Conservation (phyloP, 352 stramenopile genomes). For the Phytophthora colocasiae region DNA sequence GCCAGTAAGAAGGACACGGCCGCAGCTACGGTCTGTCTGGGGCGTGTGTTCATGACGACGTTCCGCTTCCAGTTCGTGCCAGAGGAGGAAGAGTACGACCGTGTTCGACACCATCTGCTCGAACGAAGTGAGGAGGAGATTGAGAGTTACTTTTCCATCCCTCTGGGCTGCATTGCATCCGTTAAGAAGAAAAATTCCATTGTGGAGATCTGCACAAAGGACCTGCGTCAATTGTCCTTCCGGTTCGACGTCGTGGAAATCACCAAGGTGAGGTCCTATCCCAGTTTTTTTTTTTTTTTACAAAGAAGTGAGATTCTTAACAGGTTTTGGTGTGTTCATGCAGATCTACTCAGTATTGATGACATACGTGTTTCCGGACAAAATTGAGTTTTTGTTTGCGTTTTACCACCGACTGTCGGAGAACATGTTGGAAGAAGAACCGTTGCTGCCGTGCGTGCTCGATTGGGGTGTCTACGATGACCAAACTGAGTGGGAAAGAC, state of each 20-base stretch:
- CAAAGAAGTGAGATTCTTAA: conserved; percentile 8
- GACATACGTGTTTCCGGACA: conserved; percentile 86
- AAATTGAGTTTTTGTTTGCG: conserved; percentile 86
- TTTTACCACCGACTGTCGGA: conserved; percentile 83
- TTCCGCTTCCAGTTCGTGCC: conserved; percentile 87
- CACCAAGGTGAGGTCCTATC: conserved; percentile 45
- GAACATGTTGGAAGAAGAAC: conserved; percentile 51
- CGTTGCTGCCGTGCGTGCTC: conserved; percentile 57
- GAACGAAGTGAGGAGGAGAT: conserved; percentile 70
- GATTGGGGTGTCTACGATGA: conserved; percentile 79
- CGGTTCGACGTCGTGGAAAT: conserved; percentile 80
- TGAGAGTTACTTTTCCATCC: conserved; percentile 79
- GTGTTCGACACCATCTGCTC: conserved; percentile 59
- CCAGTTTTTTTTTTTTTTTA: not conserved
- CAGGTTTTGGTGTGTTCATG: conserved; percentile 1
- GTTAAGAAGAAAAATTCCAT: conserved; percentile 84
- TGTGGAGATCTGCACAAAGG: conserved; percentile 82
- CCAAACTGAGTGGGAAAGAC: conserved; percentile 72
- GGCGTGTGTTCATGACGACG: conserved; percentile 83
- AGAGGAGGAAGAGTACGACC: conserved; percentile 65
- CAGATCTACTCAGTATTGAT: conserved; percentile 83
- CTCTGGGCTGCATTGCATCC: conserved; percentile 74
- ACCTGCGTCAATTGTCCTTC: conserved; percentile 80
- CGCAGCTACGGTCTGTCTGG: conserved; percentile 66
- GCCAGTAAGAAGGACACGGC: conserved; percentile 65